Conservation (phyloP, 768 basidiomycete genomes). For the Boletus insuetus region DNA sequence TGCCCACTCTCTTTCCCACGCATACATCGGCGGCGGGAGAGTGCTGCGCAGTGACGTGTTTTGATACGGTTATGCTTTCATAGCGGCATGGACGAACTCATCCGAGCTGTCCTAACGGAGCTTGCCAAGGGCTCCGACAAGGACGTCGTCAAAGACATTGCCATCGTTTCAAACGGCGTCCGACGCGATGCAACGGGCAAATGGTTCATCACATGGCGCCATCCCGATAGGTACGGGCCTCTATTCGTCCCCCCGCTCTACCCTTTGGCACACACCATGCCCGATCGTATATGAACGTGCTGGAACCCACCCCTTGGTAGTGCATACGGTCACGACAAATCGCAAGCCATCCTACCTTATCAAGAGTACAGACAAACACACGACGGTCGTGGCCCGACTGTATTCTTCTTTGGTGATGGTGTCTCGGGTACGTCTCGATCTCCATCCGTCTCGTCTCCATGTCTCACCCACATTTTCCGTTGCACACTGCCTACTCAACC, state of each 20-base stretch:
- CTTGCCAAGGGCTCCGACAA: constrained; percentile 57
- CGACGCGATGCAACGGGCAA: constrained; percentile 53
- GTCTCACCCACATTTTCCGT: background rate
- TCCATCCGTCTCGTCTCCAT: background rate
- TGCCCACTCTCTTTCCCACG: constrained; percentile 6
- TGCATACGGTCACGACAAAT: constrained; percentile 94
- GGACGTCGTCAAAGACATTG: constrained; percentile 69
- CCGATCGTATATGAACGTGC: background rate
- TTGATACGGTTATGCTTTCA: constrained; percentile 3
- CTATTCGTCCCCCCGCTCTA: background rate
- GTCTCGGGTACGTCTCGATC: constrained; percentile 68
- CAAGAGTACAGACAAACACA: constrained; percentile 38
- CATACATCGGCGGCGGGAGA: constrained; percentile 2
- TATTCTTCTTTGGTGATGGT: constrained; percentile 98
- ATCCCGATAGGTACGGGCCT: constrained; percentile 72
- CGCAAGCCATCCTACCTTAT: constrained; percentile 90
- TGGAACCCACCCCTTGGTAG: constrained; percentile 27
- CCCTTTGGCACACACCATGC: background rate
- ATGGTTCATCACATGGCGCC: constrained; percentile 85
- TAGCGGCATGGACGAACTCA: constrained; percentile 92
- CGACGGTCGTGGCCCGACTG: constrained; percentile 47
- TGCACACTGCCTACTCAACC: background rate
- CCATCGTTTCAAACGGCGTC: constrained; percentile 94
- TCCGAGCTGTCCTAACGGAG: constrained; percentile 80
- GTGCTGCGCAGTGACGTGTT: background rate